Evolutionary conservation across 2,329 filamentous ascomycete species (phyloP), one percentile per base, ranked within the genome.

Genomic region (Xylariaceae sp.): DNA sequence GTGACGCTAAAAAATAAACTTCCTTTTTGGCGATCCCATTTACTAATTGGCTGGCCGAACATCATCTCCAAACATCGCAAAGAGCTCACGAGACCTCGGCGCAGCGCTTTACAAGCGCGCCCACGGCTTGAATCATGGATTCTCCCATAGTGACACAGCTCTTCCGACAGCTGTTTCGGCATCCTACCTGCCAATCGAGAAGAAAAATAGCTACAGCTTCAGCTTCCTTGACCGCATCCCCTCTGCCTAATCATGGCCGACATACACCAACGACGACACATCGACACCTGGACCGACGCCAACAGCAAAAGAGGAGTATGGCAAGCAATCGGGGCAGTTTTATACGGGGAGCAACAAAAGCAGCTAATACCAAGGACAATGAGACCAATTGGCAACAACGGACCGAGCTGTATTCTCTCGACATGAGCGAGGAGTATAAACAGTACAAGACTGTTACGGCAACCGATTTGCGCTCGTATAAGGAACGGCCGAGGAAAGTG

Each of bases 371-470:
- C n/a, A 34, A 50, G 40, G 47, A 66, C 39, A 77, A 76, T 56
- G 86, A 87, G 62, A 86, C 80, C 67, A 75, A 83, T 58, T 97
- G 93, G 93, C 88, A 92, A 68, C 91, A 94, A 65, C 77, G 92
- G 49, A 85, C 79, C 22, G 80, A 87, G 52, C 69, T 88, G 17
- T 83, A 93, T 48, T 82, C 87, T 0, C 73, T 77, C 45, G 88
- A 98, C 62, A 84, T 88, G 66, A 76, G 78, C 2, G 82, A 88
- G 37, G 91, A 97, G 66, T 91, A 91, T 65, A 77, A 82, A 50
- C 76, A 80, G 59, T 95, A 88, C 61, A 91, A 93, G 1, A 82
- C 85, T 63, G 86, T 98, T 39, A 95, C 90, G 7, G 80, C 89
- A n/a, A 77, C 85, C 54, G 83, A 89, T 50, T 71, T 98, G 55